These are phyloP conservation scores for Linnemannia schmuckeri DNA, from an alignment of 192 early-diverging fungal genomes.

Conservation along the genomic window DNA sequence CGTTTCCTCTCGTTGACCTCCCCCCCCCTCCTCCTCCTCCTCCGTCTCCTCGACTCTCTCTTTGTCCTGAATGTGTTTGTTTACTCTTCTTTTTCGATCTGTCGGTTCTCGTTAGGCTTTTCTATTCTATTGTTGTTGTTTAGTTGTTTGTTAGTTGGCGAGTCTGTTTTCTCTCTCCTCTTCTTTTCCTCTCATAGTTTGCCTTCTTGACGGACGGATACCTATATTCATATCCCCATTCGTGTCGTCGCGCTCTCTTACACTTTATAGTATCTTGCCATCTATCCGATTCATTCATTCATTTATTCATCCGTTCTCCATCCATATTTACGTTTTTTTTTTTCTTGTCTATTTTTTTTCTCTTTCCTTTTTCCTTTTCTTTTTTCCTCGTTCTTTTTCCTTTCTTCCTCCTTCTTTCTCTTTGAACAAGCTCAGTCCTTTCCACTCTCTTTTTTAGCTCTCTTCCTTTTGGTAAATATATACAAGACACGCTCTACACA, in stretches of 20 bases:
- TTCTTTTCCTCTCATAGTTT: background rate
- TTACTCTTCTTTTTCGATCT: background rate
- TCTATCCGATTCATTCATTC: background rate
- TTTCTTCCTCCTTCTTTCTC: background rate
- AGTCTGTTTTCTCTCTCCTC: background rate
- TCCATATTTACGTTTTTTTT: background rate
- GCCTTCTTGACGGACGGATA: background rate
- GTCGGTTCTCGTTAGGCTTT: background rate
- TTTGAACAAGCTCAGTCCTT: background rate
- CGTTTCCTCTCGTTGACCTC: background rate
- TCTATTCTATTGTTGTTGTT: background rate
- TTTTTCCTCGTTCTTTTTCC: background rate
- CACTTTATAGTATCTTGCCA: background rate
- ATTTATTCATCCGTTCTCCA: background rate
- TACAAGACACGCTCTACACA: background rate
- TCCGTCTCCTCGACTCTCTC: slow-evolving; percentile 3
- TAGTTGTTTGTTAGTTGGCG: background rate
- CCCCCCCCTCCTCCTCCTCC: background rate
- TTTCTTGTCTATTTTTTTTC: background rate
- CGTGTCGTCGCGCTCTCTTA: background rate
- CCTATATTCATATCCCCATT: background rate
- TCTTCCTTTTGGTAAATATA: background rate
- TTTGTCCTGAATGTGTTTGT: slow-evolving; percentile 1
- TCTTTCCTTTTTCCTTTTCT: background rate
- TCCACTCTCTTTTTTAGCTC: background rate